Evolutionary conservation across 139 green algal genomes (phyloP), one percentile per base, ranked within the genome.

Genomic region (Limnomonas spitsbergensis): DNA sequence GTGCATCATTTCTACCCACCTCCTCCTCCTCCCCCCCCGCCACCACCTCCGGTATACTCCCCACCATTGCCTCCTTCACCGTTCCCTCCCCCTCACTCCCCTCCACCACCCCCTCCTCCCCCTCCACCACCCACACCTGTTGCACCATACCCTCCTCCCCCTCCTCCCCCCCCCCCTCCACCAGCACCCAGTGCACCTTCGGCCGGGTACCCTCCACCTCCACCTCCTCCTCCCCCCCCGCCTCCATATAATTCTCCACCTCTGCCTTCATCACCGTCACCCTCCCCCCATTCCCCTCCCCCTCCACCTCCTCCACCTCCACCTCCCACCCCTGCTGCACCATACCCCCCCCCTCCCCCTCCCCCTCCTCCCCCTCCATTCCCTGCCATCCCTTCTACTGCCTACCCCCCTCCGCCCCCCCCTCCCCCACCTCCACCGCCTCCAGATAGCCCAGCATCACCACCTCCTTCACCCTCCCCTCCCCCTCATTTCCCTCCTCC

Each of bases 351-450:
- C 29, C 29, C 26, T 37, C 61, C 61, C 24, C 61, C 61, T 20
- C 61, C 61, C 7, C 61, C 61, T 39, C 61, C 61, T 39, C 61
- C 61, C 29, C 61, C 61, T 72, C 61, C 29, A 39, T 72, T 20
- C 9, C 61, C 61, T 72, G 9, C 26, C 29, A 7, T 20, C 26
- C 61, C 61, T 37, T 20, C 29, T 7, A 34, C 61, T 36, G 7
- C 29, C 24, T 34, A 39, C 6, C 61, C 61, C 24, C 61, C 61
- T 39, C 61, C 61, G 6, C 29, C 26, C 29, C 27, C n/a, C n/a
- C n/a, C n/a, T n/a, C n/a, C n/a, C n/a, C n/a, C n/a, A n/a, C n/a
- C n/a, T n/a, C n/a, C n/a, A n/a, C n/a, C n/a, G n/a, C n/a, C n/a
- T n/a, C n/a, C n/a, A n/a, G n/a, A n/a, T n/a, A n/a, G n/a, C n/a